Conservation (phyloP, 2,329 filamentous ascomycete genomes). For the Ophiognomonia clavigignenti-juglandacearum region DNA sequence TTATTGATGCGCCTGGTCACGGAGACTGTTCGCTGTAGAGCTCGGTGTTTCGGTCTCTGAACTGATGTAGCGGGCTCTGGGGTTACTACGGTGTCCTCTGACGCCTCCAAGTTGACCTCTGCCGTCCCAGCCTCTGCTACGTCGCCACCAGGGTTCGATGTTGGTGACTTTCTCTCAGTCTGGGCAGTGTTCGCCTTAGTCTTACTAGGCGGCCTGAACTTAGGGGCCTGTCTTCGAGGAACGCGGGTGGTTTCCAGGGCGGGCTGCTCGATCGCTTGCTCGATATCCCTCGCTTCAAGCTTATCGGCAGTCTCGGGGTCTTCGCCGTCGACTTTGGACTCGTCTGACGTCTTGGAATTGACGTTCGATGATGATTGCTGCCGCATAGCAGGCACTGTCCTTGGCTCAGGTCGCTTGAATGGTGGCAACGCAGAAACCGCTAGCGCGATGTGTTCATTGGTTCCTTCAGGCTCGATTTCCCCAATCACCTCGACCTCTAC, state of each 20-base stretch:
- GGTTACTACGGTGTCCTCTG: not conserved
- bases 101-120: not conserved
- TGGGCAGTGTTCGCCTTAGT: not conserved
- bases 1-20: slow-evolving; percentile 8
- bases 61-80: not conserved
- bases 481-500: too few species aligned
- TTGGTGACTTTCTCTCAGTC: not conserved
- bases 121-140: not conserved
- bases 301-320: not conserved
- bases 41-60: not conserved
- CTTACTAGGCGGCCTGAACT: not conserved
- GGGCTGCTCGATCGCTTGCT: not conserved
- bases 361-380: too few species aligned
- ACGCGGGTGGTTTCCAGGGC: not conserved
- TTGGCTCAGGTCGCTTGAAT: too few species aligned
- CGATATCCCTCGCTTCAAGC: not conserved
- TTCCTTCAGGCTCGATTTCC: too few species aligned
- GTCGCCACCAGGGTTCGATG: not conserved
- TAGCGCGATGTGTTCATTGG: too few species aligned
- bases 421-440: too few species aligned
- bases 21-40: slow-evolving; percentile 1
- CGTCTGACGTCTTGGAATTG: not conserved
- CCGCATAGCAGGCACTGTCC: too few species aligned
- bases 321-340: not conserved
- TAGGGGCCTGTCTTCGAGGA: not conserved